Base-by-base conservation (phyloP, 2,329 filamentous ascomycete species). In the Chalara sp. region DNA sequence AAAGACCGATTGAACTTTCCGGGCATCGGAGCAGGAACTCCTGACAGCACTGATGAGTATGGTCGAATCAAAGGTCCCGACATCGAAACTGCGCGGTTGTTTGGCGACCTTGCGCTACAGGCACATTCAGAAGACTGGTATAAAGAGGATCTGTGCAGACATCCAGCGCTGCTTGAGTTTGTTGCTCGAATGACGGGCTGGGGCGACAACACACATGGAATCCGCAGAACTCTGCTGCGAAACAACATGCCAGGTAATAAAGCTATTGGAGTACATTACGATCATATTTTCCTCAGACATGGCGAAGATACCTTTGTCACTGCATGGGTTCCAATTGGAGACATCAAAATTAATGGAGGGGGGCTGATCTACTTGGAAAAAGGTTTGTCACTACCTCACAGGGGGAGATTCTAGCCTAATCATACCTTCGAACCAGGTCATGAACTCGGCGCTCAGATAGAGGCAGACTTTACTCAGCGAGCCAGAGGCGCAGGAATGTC, bases 301-400 rank as follows among this genome's bases (percentile, higher is more conserved):
- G 75, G 74, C 0, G 72, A 74, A 48, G 68, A 70, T 4, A 75
- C 73, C 1, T 68, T 67, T 47, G 61, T 76, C 5, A 78, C 75
- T 6, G 74, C 73, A 2, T 78, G 75, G 75, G 70, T 76, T 1
- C 74, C 75, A 0, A 73, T 78, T 49, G 75, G 75, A 0, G 72
- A 77, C 58, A 61, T 81, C 4, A 68, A 70, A 21, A 48, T 81
- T 5, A 71, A 75, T 44, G 79, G 80, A 0, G 79, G 80, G 5
- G 79, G 80, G 0, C 60, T 83, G 49, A 80, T 83, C 1, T 83
- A 83, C 53, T 66, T 83, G 2, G 79, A 83, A 55, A 66, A 75
- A 43, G 69, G 71, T 62, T 13, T 44, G 48, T 58, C 29, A 10
- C 10, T 41, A 7, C 13, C 32, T 31, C 29, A 13, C 11, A 30